phyloP scores from a whole-genome alignment of 305 asterid genomes.

The Stenogyne calaminthoides region DNA sequence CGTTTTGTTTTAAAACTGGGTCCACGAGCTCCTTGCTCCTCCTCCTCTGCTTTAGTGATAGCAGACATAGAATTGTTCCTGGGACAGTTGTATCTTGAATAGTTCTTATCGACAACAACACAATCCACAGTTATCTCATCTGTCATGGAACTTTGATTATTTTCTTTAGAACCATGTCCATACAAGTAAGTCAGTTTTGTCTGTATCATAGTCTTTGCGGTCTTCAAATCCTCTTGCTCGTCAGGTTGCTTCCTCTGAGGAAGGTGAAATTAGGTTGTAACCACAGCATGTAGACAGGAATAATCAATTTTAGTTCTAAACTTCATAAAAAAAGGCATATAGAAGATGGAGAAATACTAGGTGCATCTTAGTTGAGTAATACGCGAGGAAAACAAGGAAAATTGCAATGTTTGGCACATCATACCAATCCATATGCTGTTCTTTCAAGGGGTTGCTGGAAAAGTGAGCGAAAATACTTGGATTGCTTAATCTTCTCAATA shows the following conservation, averaged over 20 bases:
- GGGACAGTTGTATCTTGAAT: conserved; percentile 36
- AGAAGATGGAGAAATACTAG: neutral
- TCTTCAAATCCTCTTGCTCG: conserved; percentile 40
- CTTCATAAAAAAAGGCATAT: neutral
- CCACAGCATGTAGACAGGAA: conserved; percentile 7
- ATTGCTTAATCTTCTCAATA: conserved; percentile 66
- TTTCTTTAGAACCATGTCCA: conserved; percentile 52
- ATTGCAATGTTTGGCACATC: conserved; percentile 19
- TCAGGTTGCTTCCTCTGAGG: conserved; percentile 56
- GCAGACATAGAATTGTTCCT: conserved; percentile 35
- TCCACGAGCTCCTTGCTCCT: conserved; percentile 48
- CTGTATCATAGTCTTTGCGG: conserved; percentile 55
- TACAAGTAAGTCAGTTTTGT: conserved; percentile 63
- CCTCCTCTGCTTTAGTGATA: conserved; percentile 48
- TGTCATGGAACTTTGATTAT: conserved; percentile 34
- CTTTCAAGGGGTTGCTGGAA: conserved; percentile 45
- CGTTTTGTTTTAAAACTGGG: conserved; percentile 57
- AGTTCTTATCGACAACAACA: conserved; percentile 41
- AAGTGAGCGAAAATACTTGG: conserved; percentile 66
- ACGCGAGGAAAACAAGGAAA: conserved; percentile 4
- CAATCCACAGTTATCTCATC: conserved; percentile 54
- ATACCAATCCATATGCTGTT: conserved; percentile 48
- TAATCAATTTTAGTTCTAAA: conserved; percentile 9
- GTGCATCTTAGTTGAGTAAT: conserved; percentile 17
- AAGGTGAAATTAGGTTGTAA: conserved; percentile 19